Evolutionary conservation across 108 stramenopile genomes (phyloP).

Genomic region (Chaetoceros muelleri): DNA sequence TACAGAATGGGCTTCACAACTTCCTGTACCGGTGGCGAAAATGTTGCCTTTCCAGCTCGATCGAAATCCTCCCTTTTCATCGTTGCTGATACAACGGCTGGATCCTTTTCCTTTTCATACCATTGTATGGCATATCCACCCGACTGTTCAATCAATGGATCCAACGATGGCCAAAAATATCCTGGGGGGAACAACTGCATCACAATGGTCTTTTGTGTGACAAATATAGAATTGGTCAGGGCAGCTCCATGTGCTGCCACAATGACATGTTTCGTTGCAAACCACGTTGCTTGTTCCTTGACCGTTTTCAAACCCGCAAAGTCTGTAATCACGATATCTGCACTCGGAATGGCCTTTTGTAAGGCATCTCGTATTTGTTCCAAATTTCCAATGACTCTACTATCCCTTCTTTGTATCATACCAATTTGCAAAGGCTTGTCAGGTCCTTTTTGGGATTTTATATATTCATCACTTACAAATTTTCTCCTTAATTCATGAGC

Average conservation of each 20-base stretch:
- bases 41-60: neutral
- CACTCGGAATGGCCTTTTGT: neutral
- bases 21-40: neutral
- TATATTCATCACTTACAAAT: slow-evolving; percentile 1
- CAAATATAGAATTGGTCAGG: slow-evolving; percentile 1
- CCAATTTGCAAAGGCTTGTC: slow-evolving; percentile 1
- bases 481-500: neutral
- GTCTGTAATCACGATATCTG: neutral
- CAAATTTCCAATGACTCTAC: slow-evolving; percentile 1
- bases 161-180: neutral
- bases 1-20: neutral
- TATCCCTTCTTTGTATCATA: neutral
- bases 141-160: slow-evolving; percentile 2
- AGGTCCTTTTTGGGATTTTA: neutral
- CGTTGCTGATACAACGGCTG: neutral
- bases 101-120: neutral
- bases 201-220: slow-evolving; percentile 2
- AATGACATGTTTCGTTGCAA: slow-evolving; percentile 3
- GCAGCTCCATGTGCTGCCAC: slow-evolving; percentile 5
- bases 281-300: neutral
- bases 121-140: neutral
- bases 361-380: neutral
- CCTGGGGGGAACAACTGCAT: slow-evolving; percentile 1
- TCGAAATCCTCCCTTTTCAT: neutral
- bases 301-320: neutral